phyloP scores from a whole-genome alignment of 208 protist species.

The Naegleria gruberi region DNA sequence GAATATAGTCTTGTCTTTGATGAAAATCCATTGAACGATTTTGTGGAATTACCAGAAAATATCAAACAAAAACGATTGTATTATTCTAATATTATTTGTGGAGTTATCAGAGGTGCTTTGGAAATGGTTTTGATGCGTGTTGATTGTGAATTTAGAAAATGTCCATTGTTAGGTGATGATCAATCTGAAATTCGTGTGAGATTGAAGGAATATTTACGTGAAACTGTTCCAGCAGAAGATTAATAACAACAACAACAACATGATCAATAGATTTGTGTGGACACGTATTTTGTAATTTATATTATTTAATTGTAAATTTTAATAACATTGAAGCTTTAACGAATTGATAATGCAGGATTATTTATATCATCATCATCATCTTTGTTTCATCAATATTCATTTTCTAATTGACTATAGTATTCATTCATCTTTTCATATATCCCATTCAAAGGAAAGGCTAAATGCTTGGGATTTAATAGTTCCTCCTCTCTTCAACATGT shows the following conservation, averaged over 20 bases:
- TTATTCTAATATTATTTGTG: slow-evolving; percentile 93
- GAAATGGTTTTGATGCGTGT: slow-evolving; percentile 79
- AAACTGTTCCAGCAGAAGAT: slow-evolving; percentile 1
- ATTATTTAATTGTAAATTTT: too few relatives aligned
- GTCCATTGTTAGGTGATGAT: slow-evolving; percentile 71
- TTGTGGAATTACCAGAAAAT: slow-evolving; percentile 90
- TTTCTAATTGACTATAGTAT: too few relatives aligned
- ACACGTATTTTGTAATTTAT: too few relatives aligned
- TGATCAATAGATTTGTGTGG: too few relatives aligned
- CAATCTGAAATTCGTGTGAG: slow-evolving; percentile 69
- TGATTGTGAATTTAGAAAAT: slow-evolving; percentile 64
- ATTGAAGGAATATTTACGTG: slow-evolving; percentile 26
- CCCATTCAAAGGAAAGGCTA: too few relatives aligned
- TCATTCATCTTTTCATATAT: too few relatives aligned
- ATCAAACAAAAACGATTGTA: slow-evolving; percentile 63
- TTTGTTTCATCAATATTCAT: too few relatives aligned
- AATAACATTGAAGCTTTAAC: too few relatives aligned
- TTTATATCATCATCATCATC: too few relatives aligned
- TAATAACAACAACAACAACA: not conserved
- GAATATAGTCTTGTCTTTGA: slow-evolving; percentile 73
- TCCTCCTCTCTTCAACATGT: too few relatives aligned
- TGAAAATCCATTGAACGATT: slow-evolving; percentile 89
- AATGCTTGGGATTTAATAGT: too few relatives aligned
- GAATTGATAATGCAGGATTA: too few relatives aligned
- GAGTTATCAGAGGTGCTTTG: slow-evolving; percentile 86